Evolutionary conservation across 2,329 filamentous ascomycete species (phyloP).

Genomic region (Colletotrichum paranaense): DNA sequence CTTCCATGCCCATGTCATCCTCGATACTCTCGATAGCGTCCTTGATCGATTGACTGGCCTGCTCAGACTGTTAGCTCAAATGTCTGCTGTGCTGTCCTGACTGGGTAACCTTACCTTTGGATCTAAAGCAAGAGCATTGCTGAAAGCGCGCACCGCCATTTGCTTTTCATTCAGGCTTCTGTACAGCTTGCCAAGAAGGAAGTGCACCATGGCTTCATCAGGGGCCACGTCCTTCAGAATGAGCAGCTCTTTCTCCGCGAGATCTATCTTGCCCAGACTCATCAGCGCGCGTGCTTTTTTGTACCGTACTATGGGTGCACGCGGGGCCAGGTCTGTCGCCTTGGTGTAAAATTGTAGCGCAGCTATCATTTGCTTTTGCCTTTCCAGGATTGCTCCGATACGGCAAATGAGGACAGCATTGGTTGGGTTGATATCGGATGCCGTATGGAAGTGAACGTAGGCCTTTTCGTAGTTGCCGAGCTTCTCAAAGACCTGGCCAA

Average conservation of each 20-base stretch:
- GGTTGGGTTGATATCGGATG: conserved; percentile 89
- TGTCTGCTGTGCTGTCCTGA: not conserved
- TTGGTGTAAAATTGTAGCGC: conserved; percentile 85
- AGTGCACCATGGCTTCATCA: conserved; percentile 96
- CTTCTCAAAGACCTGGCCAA: conserved; percentile 85
- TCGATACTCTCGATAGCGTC: conserved; percentile 95
- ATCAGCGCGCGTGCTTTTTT: conserved; percentile 92
- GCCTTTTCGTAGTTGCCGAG: conserved; percentile 92
- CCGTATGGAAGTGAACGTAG: conserved; percentile 89
- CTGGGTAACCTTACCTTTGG: conserved; percentile 80
- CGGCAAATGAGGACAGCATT: conserved; percentile 94
- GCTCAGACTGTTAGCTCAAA: conserved; percentile 28
- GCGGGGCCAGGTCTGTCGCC: conserved; percentile 84
- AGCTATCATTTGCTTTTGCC: conserved; percentile 82
- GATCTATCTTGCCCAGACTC: conserved; percentile 75
- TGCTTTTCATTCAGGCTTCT: conserved; percentile 78
- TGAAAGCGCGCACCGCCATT: conserved; percentile 91
- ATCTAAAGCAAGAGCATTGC: conserved; percentile 93
- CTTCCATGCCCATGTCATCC: conserved; percentile 78
- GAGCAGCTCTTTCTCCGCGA: conserved; percentile 84
- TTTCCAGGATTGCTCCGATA: conserved; percentile 90
- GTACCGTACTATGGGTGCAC: conserved; percentile 86
- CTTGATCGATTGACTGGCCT: conserved; percentile 95
- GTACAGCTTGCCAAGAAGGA: conserved; percentile 88
- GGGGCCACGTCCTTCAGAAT: conserved; percentile 92